Evolutionary conservation across 305 asterid genomes (phyloP), one percentile per base, ranked within the genome.

Genomic region (Fraxinus latifolia): DNA sequence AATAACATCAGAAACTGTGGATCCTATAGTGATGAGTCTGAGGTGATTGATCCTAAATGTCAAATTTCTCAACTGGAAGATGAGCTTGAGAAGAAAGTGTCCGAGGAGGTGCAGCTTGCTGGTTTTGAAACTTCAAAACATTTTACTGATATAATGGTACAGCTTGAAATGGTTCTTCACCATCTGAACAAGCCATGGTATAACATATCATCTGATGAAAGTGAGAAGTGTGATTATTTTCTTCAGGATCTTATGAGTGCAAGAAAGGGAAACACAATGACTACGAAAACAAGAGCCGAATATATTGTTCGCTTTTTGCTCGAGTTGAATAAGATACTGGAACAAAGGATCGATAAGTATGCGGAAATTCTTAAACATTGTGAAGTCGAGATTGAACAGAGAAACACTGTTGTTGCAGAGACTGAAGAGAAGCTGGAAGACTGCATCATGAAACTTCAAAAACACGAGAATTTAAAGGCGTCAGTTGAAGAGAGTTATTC

Each of bases 311-410:
- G 79, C 74, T 83, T 82, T 81, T 83, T 93, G 88, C 80, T 76
- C 72, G 94, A 91, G 88, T 84, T 94, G 84, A 92, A 92, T 89
- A 85, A 87, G 85, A 86, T 90, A 70, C 83, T 94, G 88, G 94
- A 90, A 84, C 86, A 62, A 68, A 87, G 91, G 89, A 88, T 86
- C 14, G 39, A 58, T 2, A 92, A 88, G 83, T 90, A 74, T 11
- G 89, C 74, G 14, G 83, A 82, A 81, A 50, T 78, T 60, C 81
- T 82, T 29, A 84, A 78, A 84, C 21, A 79, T 67, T 82, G 79
- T 33, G 90, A 90, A 82, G 58, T 81, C 36, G 93, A 88, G 90
- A 85, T 90, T 80, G 83, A 87, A 68, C 86, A 84, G 55, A 85
- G 74, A 84, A 72, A 82, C 82, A 78, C 47, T 44, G 62, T 70